These are phyloP conservation scores for Yamadazyma conglobata DNA, from an alignment of 1,139 yeast species.

Conservation along the genomic window DNA sequence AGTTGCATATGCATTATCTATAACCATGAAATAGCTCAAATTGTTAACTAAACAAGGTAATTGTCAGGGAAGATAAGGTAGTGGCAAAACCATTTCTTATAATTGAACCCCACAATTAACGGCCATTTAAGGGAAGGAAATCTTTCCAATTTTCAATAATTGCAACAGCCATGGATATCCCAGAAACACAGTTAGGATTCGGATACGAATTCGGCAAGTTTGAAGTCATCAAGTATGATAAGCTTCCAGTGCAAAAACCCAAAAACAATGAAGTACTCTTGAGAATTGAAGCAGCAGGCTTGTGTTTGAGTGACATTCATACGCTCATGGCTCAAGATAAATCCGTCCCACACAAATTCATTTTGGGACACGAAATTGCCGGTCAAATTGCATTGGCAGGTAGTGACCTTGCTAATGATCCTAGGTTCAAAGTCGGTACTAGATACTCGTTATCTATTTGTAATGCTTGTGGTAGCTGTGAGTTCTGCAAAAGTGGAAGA, in stretches of 20 bases:
- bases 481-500: slow-evolving; percentile 38
- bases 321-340: slow-evolving; percentile 29
- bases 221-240: slow-evolving; percentile 21
- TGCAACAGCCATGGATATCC: slow-evolving; percentile 11
- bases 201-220: slow-evolving; percentile 23
- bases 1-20: too few species aligned
- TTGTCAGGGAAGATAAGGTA: too few species aligned
- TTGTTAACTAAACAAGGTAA: too few species aligned
- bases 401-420: slow-evolving; percentile 21
- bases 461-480: slow-evolving; percentile 44
- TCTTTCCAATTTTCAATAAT: neutral
- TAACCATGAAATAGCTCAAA: too few species aligned
- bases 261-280: slow-evolving; percentile 35
- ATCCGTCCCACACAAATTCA: slow-evolving; percentile 24
- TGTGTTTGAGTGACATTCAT: slow-evolving; percentile 52
- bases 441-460: slow-evolving; percentile 37
- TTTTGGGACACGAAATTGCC: slow-evolving; percentile 59
- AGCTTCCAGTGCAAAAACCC: slow-evolving; percentile 39
- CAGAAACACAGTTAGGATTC: slow-evolving; percentile 22
- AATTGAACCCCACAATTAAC: too few species aligned
- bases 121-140: too few species aligned
- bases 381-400: slow-evolving; percentile 47
- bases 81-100: too few species aligned
- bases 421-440: slow-evolving; percentile 29
- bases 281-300: slow-evolving; percentile 51